Percentiles rank a stretch among this genome's conserved stretches.
Conservation (phyloP, 2,329 filamentous ascomycete genomes). For the Waltergamsia citrina region DNA sequence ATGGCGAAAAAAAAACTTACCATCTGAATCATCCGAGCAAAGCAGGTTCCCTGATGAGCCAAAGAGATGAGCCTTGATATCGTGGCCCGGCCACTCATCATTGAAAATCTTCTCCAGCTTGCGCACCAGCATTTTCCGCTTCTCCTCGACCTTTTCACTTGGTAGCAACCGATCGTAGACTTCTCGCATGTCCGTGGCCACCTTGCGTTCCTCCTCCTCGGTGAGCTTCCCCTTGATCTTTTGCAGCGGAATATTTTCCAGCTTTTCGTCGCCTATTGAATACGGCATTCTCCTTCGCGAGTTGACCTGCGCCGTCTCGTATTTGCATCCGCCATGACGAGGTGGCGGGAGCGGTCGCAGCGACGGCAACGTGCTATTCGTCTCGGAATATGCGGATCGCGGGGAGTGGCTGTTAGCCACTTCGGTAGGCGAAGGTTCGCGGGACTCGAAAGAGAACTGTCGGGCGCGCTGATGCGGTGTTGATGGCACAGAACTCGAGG, state of each 20-base stretch:
- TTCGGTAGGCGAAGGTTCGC: constrained; percentile 64
- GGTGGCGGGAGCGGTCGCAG: constrained; percentile 53
- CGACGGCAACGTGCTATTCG: constrained; percentile 63
- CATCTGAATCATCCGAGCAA: constrained; percentile 92
- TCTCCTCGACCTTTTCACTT: constrained; percentile 66
- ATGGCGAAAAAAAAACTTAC: constrained; percentile 40
- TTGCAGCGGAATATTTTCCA: constrained; percentile 62
- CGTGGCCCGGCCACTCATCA: constrained; percentile 80
- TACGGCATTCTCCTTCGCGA: constrained; percentile 86
- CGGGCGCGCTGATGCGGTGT: constrained; percentile 85
- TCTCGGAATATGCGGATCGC: constrained; percentile 82
- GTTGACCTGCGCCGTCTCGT: constrained; percentile 76
- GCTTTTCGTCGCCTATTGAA: constrained; percentile 69
- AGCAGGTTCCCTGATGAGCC: constrained; percentile 95
- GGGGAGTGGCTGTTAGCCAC: constrained; percentile 74
- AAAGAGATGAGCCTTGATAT: constrained; percentile 88
- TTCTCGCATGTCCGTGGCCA: constrained; percentile 76
- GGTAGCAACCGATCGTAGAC: constrained; percentile 81
- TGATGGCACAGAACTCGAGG: constrained; percentile 87
- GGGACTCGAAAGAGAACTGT: constrained; percentile 71
- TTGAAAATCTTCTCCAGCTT: constrained; percentile 88
- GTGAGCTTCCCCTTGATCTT: constrained; percentile 65
- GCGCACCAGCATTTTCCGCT: constrained; percentile 65
- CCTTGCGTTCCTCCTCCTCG: constrained; percentile 61
- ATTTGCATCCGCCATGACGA: constrained; percentile 61